A percentile compares a stretch with the other conserved stretches of the same genome.
phyloP scores from a whole-genome alignment of 495 filamentous ascomycete species.

The Neurospora sp. region DNA sequence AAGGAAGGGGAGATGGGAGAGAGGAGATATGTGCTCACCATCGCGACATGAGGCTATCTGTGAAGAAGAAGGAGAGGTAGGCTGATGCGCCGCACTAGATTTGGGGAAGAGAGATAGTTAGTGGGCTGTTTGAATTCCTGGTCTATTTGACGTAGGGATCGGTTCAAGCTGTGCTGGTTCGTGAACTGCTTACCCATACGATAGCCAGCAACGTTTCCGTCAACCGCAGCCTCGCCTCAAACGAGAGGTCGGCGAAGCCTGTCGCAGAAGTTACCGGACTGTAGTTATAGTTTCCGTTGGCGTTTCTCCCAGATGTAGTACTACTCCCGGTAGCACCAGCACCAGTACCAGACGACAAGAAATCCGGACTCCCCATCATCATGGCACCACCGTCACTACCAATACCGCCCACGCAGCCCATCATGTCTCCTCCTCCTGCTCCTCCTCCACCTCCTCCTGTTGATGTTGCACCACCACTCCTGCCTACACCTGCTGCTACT shows the following conservation, averaged over 20 bases:
- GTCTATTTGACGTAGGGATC: background rate
- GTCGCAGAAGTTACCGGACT: background rate
- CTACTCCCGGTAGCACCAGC: background rate
- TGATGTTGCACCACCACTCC: conserved; percentile 8
- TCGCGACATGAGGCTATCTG: conserved; percentile 85
- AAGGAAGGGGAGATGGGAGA: conserved; percentile 9
- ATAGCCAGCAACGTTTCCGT: conserved; percentile 73
- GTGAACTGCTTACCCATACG: conserved; percentile 59
- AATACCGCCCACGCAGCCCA: background rate
- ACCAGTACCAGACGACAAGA: background rate
- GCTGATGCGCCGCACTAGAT: conserved; percentile 68
- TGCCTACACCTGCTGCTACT: conserved; percentile 25
- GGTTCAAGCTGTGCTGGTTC: background rate
- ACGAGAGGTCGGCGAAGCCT: conserved; percentile 10
- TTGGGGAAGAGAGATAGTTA: background rate
- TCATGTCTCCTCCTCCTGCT: conserved; percentile 35
- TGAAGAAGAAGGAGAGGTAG: conserved; percentile 83
- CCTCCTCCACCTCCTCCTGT: conserved; percentile 38
- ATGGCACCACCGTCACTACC: background rate
- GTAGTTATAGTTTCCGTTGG: background rate
- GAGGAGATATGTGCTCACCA: conserved; percentile 41
- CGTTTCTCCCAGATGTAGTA: background rate
- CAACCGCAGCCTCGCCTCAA: conserved; percentile 41
- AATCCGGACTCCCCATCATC: background rate
- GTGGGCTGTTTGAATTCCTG: background rate